Percentiles rank a stretch among this genome's conserved stretches.
Evolutionary conservation across 1,139 yeast species (phyloP).

Genomic region (Blastobotrys malaysiensis): DNA sequence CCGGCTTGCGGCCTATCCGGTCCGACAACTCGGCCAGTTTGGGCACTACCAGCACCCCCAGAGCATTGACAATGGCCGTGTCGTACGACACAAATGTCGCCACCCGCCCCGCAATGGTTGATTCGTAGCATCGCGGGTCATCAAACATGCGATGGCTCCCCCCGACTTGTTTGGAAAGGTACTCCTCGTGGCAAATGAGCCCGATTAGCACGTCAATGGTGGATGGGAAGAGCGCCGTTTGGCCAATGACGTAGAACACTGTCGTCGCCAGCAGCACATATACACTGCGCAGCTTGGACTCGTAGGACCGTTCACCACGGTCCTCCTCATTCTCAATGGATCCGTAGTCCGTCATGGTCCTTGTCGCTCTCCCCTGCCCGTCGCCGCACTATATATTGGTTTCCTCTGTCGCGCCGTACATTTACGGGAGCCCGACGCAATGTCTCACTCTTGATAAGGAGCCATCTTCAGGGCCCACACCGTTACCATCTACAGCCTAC

Average conservation of each 20-base stretch:
- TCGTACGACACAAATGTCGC: conserved; percentile 26
- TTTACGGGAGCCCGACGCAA: neutral
- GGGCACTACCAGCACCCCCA: conserved; percentile 25
- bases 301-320: neutral
- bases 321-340: neutral
- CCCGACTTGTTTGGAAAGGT: neutral
- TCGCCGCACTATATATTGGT: neutral
- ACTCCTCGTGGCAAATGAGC: conserved; percentile 10
- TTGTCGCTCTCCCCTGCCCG: neutral
- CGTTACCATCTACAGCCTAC: no score
- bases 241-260: conserved; percentile 2
- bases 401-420: neutral
- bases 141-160: conserved; percentile 1
- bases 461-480: no score
- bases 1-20: conserved; percentile 52
- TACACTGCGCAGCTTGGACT: neutral
- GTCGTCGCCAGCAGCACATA: neutral
- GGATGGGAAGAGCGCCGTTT: conserved; percentile 6
- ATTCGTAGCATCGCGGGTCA: conserved; percentile 25
- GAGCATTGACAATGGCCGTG: conserved; percentile 18
- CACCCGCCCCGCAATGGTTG: conserved; percentile 23
- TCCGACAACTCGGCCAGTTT: conserved; percentile 60
- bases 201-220: conserved; percentile 6
- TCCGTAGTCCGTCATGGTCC: neutral
- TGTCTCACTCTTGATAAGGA: neutral